Evolutionary conservation across 495 filamentous ascomycete genomes (phyloP).

Genomic region (Friedmanniomyces simplex): DNA sequence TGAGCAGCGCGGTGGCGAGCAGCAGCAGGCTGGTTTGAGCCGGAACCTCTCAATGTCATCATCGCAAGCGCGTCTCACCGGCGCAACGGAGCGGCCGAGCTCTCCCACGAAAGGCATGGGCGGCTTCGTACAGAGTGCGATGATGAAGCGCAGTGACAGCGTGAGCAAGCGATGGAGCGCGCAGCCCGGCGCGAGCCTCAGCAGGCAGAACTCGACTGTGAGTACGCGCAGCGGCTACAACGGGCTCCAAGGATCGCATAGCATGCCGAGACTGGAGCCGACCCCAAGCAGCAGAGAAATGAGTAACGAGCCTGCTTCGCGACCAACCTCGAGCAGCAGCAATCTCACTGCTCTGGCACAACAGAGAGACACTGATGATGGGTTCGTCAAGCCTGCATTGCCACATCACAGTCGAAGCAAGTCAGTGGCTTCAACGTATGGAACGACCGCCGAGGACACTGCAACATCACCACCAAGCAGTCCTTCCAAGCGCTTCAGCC

Average conservation of each 20-base stretch:
- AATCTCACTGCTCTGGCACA: constrained; percentile 25
- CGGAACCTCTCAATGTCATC: constrained; percentile 47
- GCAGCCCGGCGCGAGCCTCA: constrained; percentile 42
- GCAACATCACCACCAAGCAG: constrained; percentile 28
- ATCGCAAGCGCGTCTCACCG: constrained; percentile 66
- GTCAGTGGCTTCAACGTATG: constrained; percentile 22
- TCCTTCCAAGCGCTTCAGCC: constrained; percentile 66
- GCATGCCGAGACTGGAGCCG: constrained; percentile 28
- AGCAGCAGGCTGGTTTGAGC: constrained; percentile 25
- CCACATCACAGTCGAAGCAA: constrained; percentile 33
- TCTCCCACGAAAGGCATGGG: constrained; percentile 94
- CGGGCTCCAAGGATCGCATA: constrained; percentile 21
- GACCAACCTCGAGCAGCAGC: constrained; percentile 56
- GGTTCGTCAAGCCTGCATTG: constrained; percentile 35
- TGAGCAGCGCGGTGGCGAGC: no score
- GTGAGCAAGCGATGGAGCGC: constrained; percentile 90
- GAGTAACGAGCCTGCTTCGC: constrained; percentile 40
- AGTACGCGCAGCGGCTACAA: constrained; percentile 48
- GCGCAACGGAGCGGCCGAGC: constrained; percentile 49
- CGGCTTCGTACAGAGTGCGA: constrained; percentile 95
- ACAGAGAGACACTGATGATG: constrained; percentile 18
- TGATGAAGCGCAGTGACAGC: constrained; percentile 94
- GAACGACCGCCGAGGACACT: constrained; percentile 19
- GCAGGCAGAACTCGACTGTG: constrained; percentile 44
- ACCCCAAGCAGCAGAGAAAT: constrained; percentile 39